Evolutionary conservation across 495 filamentous ascomycete species (phyloP).

Genomic region (Aspergillus olivimuriae): DNA sequence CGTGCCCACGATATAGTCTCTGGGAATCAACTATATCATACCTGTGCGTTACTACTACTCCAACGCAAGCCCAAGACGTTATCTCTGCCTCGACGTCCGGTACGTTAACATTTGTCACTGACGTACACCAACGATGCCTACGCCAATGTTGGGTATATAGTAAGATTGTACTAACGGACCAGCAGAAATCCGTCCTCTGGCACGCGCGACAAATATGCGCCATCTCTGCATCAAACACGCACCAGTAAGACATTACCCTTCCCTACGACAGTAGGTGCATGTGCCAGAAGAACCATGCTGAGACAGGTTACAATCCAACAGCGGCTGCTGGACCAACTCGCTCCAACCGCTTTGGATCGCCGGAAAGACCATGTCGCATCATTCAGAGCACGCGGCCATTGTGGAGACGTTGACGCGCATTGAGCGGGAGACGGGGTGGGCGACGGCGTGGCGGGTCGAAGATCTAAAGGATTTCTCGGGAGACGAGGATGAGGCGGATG

Average conservation of each 20-base stretch:
- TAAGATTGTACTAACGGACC: background rate
- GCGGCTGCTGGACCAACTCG: slow-evolving; percentile 41
- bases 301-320: slow-evolving; percentile 18
- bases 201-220: slow-evolving; percentile 42
- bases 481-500: slow-evolving; percentile 19
- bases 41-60: slow-evolving; percentile 31
- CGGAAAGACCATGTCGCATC: slow-evolving; percentile 38
- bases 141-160: no score
- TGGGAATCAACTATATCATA: slow-evolving; percentile 40
- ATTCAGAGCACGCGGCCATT: slow-evolving; percentile 37
- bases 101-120: slow-evolving; percentile 5
- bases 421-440: slow-evolving; percentile 39
- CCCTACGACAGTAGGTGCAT: background rate
- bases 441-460: slow-evolving; percentile 33
- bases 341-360: slow-evolving; percentile 44
- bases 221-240: slow-evolving; percentile 33
- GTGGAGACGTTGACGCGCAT: slow-evolving; percentile 31
- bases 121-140: no score
- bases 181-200: slow-evolving; percentile 34
- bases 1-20: slow-evolving; percentile 22
- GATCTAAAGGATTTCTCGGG: slow-evolving; percentile 42
- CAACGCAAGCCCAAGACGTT: slow-evolving; percentile 30
- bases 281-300: no score
- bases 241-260: slow-evolving; percentile 18
- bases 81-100: slow-evolving; percentile 15